A percentile compares a stretch with the other conserved stretches of the same genome.
Evolutionary conservation across 192 early-diverging fungal genomes (phyloP).

Genomic region (Podila clonocystis): DNA sequence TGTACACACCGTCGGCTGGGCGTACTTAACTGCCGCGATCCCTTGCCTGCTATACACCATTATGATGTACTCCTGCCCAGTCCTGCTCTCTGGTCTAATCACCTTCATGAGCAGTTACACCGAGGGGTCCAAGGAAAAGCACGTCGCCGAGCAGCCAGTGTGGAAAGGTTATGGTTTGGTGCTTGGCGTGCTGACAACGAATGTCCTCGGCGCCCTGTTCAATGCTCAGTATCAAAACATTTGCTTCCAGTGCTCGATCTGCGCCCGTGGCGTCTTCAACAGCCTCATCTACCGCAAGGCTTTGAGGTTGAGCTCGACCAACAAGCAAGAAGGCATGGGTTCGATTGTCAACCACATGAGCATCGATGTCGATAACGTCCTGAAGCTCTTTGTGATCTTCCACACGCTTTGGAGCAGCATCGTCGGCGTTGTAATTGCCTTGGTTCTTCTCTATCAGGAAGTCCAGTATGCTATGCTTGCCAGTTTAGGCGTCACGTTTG

Average conservation of each 20-base stretch:
- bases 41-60: conserved; percentile 22
- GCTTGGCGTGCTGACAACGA: conserved; percentile 21
- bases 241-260: conserved; percentile 47
- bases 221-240: conserved; percentile 35
- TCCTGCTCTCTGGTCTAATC: conserved; percentile 30
- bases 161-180: conserved; percentile 34
- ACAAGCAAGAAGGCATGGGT: conserved; percentile 66
- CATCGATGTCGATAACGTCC: conserved; percentile 52
- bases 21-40: conserved; percentile 19
- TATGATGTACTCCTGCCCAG: conserved; percentile 13
- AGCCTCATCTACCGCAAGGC: conserved; percentile 71
- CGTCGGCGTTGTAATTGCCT: conserved; percentile 26
- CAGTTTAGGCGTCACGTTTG: conserved; percentile 26
- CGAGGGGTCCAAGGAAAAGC: neutral
- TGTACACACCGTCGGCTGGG: conserved; percentile 23
- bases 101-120: conserved; percentile 26
- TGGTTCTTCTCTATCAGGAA: conserved; percentile 27
- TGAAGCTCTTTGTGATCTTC: conserved; percentile 17
- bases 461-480: conserved; percentile 46
- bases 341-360: conserved; percentile 72
- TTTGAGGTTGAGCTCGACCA: conserved; percentile 60
- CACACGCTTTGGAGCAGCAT: conserved; percentile 36
- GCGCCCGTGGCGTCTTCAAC: conserved; percentile 60
- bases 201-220: conserved; percentile 20
- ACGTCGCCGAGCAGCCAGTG: neutral